Conservation (phyloP, 768 basidiomycete species). For the Suillus subluteus region DNA sequence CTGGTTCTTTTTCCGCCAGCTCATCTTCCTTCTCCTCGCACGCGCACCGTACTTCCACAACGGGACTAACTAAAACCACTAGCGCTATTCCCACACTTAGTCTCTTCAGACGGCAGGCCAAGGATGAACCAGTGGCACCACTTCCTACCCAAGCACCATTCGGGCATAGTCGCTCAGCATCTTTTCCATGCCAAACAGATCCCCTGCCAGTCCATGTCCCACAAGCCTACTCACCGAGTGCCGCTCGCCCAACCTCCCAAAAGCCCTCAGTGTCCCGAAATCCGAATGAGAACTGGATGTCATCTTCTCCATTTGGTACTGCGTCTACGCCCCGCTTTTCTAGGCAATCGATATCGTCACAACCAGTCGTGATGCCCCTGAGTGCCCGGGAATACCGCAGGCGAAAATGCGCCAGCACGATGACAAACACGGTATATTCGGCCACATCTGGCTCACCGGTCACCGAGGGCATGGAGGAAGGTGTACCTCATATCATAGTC, state of each 20-base stretch:
- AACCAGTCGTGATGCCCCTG: constrained; percentile 35
- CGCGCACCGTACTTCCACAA: background rate
- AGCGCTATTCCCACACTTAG: constrained; percentile 16
- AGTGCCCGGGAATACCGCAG: constrained; percentile 33
- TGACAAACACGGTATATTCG: background rate
- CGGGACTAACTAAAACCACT: constrained; percentile 15
- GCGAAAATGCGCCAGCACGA: constrained; percentile 17
- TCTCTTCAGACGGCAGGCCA: constrained; percentile 13
- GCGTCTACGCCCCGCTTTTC: constrained; percentile 33
- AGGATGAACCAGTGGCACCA: background rate
- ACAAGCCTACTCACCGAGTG: constrained; percentile 20
- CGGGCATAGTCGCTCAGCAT: constrained; percentile 22
- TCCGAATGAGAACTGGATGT: constrained; percentile 31
- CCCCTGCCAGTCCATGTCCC: constrained; percentile 17
- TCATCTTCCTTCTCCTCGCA: constrained; percentile 15
- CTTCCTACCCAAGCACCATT: constrained; percentile 28
- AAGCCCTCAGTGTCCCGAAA: constrained; percentile 29
- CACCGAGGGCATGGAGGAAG: constrained; percentile 10
- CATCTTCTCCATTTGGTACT: constrained; percentile 33
- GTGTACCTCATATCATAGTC: constrained; percentile 9
- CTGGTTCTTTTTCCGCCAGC: background rate
- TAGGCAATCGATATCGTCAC: constrained; percentile 30
- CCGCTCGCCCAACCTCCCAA: constrained; percentile 11
- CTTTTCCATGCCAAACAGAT: constrained; percentile 11
- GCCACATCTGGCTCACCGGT: background rate